Evolutionary conservation across 345 rosid species (phyloP), one percentile per base, ranked within the genome.

Genomic region (Eucalyptus marginata): DNA sequence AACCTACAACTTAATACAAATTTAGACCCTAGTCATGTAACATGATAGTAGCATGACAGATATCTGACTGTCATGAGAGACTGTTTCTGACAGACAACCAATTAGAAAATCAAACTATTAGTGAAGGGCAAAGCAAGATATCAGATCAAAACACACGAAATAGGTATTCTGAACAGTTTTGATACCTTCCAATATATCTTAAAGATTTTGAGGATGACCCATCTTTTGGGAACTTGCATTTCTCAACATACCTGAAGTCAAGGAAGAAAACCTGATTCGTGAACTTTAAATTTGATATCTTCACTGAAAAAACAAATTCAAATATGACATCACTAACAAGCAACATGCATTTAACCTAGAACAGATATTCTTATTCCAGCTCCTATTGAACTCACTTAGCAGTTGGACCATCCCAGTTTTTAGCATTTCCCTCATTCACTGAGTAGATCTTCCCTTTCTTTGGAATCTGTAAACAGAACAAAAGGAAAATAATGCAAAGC

Each of bases 351-450:
- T 66, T 59, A 14, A 87, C 51, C 79, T 8, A 66, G 27, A 47
- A 87, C 2, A 31, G 27, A 25, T 13, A 86, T n/a, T 8, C 62
- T 11, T 31, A 16, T 51, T 51, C 62, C 46, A 86, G 22, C 43
- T 76, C 62, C 22, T 13, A 29, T 71, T 86, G 27, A 47, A 85
- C 94, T 91, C 93, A 97, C 99, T 95, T 94, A 81, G 99, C 92
- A 27, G 99, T 98, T 89, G 99, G 99, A 92, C 92, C 94, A 93
- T 98, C 99, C 99, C 99, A 97, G 92, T 96, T 94, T 93, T 91
- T 96, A 4, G 99, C 98, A 96, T 98, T 98, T 90, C 99, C 99
- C 95, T 98, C 99, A 90, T 98, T 98, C 49, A 97, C 99, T 7
- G 99, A 98, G 92, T 98, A 98, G 86, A 98, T 98, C 93, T 94